Evolutionary conservation across 192 early-diverging fungal species (phyloP), one percentile per base, ranked within the genome.

Genomic region (Coemansia sp.): DNA sequence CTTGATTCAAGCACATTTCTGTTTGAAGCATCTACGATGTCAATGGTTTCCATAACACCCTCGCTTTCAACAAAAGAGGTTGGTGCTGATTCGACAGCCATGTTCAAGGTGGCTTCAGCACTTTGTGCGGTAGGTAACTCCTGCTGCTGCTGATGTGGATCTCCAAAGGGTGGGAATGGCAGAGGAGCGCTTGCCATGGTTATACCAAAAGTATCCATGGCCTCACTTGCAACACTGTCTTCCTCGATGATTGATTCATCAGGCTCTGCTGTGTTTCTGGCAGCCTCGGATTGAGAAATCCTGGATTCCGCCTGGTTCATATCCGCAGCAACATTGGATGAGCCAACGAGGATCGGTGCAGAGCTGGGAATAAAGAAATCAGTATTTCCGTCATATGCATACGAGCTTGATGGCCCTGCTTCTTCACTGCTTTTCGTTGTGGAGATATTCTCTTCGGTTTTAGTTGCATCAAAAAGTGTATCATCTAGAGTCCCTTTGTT

Each of bases 1-100:
- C 80, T 77, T 5, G 80, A 73, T 59, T 82, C 80, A 42, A 82
- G 75, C 21, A 66, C 68, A 36, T 77, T 67, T 13, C 64, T 71
- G 55, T 82, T 48, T 6, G 68, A 26, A 2, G 74, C 80, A 6
- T 58, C 62, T n/a, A 74, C 46, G 13, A 82, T 71, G 39, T 71
- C 62, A 41, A 82, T 77, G 15, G 74, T 82, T 37, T 77, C 57
- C 36, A 82, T 43, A 13, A 59, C 41, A 3, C 60, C 63, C 39
- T 39, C 60, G 43, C 32, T 47, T 16, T 40, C 36, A 26, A 54
- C 52, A 0, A 59, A 18, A 59, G 57, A 59, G 4, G 2, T n/a
- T 15, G 39, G n/a, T 59, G 57, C 57, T 26, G 37, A 39, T 59
- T 47, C 55, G 21, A 10, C 43, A 9, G 52, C 37, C n/a, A 47